Base-by-base conservation (phyloP, 1,284 basidiomycete genomes). In the Tilletiopsis washingtonensis region DNA sequence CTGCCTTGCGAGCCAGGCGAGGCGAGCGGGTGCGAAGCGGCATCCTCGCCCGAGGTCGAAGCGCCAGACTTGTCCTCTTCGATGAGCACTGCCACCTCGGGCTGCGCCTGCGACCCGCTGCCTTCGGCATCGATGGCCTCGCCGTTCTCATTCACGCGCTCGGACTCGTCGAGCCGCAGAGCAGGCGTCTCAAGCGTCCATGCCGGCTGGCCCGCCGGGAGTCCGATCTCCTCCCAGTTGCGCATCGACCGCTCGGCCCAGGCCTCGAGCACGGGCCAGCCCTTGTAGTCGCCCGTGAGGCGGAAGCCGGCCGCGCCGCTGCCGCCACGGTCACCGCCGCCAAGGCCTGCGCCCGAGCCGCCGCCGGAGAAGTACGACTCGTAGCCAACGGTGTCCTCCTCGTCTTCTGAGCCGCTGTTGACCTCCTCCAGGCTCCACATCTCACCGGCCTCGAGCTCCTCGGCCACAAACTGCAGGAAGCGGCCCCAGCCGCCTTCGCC, bases 401-500 rank as follows among this genome's bases (percentile, higher is more conserved):
- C 64, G 40, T 62, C 67, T 11, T 59, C 57, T 34, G 56, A 57
- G 46, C 57, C 57, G 24, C 39, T 42, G 14, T 40, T 49, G 1
- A 39, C 42, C 29, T 57, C 68, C 21, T 67, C 62, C 27, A 69
- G 60, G 21, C 58, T 59, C 53, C 54, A 72, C 19, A 64, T 58
- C 5, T 91, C 88, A 3, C 89, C 88, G 43, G 77, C 82, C 76
- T 97, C 93, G 23, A 98, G 75, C 56, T 97, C 91, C 40, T 98
- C 93, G 2, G 84, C 90, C 68, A 97, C 93, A 43, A 78, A 79
- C n/a, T 89, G 83, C 34, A 98, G 76, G 86, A 91, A 98, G 66
- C 84, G 84, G 29, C 87, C 93, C 93, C 94, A 98, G 4, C 93
- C 93, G 11, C 82, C 84, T 32, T 81, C 79, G 15, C 91, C 91